Conservation (phyloP, 1,139 yeast genomes). For the Sugiyamaella grinbergsii region DNA sequence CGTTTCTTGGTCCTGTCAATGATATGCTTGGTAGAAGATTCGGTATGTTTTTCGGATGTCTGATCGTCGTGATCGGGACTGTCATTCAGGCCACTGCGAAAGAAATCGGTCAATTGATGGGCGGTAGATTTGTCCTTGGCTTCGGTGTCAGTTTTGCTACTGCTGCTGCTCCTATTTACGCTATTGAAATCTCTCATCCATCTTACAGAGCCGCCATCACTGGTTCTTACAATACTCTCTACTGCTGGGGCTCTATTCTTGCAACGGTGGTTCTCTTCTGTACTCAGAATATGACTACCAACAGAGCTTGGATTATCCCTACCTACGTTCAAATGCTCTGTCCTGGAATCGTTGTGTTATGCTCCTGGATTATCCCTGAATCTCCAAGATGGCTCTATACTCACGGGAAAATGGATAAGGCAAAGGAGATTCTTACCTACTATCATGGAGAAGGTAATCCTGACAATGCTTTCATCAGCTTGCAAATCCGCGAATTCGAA, state of each 20-base stretch:
- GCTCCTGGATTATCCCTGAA: slow-evolving; percentile 64
- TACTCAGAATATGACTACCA: slow-evolving; percentile 40
- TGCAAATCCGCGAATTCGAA: slow-evolving; percentile 31
- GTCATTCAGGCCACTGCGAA: slow-evolving; percentile 33
- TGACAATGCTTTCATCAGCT: slow-evolving; percentile 26
- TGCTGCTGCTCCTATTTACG: slow-evolving; percentile 31
- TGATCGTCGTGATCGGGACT: slow-evolving; percentile 36
- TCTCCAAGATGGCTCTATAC: slow-evolving; percentile 66
- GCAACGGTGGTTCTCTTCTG: slow-evolving; percentile 52
- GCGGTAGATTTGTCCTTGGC: slow-evolving; percentile 33
- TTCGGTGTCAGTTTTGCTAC: slow-evolving; percentile 33
- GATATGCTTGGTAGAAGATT: slow-evolving; percentile 28
- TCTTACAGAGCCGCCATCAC: slow-evolving; percentile 30
- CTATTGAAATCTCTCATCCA: slow-evolving; percentile 31
- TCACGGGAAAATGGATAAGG: slow-evolving; percentile 49
- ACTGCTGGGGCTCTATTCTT: slow-evolving; percentile 51
- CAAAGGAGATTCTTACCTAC: slow-evolving; percentile 42
- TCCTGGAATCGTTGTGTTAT: slow-evolving; percentile 53
- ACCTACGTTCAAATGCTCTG: slow-evolving; percentile 48
- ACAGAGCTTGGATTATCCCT: slow-evolving; percentile 50
- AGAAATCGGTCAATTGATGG: slow-evolving; percentile 27
- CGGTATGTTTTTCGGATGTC: slow-evolving; percentile 33
- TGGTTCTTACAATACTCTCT: slow-evolving; percentile 47
- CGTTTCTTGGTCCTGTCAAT: slow-evolving; percentile 28
- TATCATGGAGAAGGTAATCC: slow-evolving; percentile 34